phyloP scores from a whole-genome alignment of 306 rosid species.

The Vigna reflexopilosa region DNA sequence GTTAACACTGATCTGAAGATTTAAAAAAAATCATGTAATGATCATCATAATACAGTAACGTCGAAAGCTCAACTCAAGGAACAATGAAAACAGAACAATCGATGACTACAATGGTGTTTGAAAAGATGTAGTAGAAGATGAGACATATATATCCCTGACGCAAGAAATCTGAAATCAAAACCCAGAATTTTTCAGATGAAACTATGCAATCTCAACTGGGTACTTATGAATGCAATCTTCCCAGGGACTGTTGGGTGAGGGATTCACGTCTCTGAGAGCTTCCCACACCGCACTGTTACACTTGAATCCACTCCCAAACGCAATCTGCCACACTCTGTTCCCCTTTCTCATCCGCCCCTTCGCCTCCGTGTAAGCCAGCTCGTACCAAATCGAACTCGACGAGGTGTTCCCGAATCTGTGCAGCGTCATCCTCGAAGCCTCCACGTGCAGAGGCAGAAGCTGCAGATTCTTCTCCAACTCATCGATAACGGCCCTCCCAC shows the following conservation, averaged over 20 bases:
- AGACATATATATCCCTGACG: too few relatives aligned
- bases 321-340: slow-evolving; percentile 70
- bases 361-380: slow-evolving; percentile 68
- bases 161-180: too few relatives aligned
- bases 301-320: slow-evolving; percentile 71
- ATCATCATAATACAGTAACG: too few relatives aligned
- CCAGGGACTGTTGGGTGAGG: slow-evolving; percentile 64
- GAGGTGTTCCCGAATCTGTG: slow-evolving; percentile 75
- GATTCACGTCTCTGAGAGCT: slow-evolving; percentile 56
- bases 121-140: too few relatives aligned
- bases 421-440: slow-evolving; percentile 69
- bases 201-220: slow-evolving; percentile 46
- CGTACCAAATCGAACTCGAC: slow-evolving; percentile 74
- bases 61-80: too few relatives aligned
- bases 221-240: slow-evolving; percentile 63
- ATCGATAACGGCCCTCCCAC: slow-evolving; percentile 73
- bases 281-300: slow-evolving; percentile 77
- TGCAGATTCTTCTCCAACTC: slow-evolving; percentile 73
- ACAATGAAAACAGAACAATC: too few relatives aligned
- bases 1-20: too few relatives aligned
- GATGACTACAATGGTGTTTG: too few relatives aligned
- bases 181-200: too few relatives aligned
- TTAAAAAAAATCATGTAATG: too few relatives aligned
- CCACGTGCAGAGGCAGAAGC: slow-evolving; percentile 58
- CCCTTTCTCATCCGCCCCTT: slow-evolving; percentile 64